A percentile compares a stretch with the other conserved stretches of the same genome.
These are phyloP conservation scores for Diutina rugosa DNA, from an alignment of 1,139 yeast genomes.

Conservation along the genomic window DNA sequence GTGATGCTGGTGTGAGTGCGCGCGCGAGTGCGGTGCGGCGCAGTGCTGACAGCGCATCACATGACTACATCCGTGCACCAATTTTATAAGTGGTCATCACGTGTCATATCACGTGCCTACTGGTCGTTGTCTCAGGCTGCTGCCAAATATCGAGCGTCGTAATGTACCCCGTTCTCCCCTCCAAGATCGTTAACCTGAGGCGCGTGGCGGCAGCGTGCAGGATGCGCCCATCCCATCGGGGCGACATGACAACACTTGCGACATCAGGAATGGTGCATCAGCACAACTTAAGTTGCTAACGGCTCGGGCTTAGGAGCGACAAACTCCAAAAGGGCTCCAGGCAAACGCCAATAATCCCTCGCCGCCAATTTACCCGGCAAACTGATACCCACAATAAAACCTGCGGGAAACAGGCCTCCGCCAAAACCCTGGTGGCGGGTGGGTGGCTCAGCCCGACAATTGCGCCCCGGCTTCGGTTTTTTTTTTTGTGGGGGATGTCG, in stretches of 20 bases:
- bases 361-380: neutral
- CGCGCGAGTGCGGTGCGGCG: too few species aligned
- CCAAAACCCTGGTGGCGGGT: too few species aligned
- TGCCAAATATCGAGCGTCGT: neutral
- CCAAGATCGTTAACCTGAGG: neutral
- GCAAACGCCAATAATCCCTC: neutral
- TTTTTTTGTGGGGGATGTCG: neutral
- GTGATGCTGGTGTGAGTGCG: too few species aligned
- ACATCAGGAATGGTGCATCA: neutral
- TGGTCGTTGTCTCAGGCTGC: neutral
- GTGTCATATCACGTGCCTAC: too few species aligned
- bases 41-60: too few species aligned
- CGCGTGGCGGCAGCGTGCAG: neutral
- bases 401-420: too few species aligned
- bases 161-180: neutral
- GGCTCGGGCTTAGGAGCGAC: neutral
- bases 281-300: neutral
- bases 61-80: too few species aligned
- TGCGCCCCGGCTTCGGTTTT: too few species aligned
- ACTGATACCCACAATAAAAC: too few species aligned
- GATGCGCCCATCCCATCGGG: neutral
- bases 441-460: too few species aligned
- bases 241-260: neutral
- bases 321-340: neutral
- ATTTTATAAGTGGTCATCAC: too few species aligned